A percentile compares a stretch with the other conserved stretches of the same genome.
phyloP scores from a whole-genome alignment of 2,329 filamentous ascomycete species.

The Colletotrichum camelliae region DNA sequence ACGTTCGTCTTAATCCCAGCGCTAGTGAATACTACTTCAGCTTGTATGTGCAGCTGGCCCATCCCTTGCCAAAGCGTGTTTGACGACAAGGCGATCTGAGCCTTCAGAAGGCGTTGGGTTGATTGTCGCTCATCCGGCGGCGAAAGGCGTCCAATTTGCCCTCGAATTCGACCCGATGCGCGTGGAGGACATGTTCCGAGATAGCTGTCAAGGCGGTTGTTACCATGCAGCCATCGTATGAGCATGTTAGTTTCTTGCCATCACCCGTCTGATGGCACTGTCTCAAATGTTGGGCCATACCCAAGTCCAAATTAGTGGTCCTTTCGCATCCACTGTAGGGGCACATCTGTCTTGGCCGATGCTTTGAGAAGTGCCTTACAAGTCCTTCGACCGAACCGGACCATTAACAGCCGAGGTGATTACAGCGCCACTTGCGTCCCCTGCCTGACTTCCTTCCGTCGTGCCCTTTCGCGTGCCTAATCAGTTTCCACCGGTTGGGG shows the following conservation, averaged over 20 bases:
- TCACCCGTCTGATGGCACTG: neutral
- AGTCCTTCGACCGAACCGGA: neutral
- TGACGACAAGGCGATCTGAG: neutral
- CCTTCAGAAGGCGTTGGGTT: neutral
- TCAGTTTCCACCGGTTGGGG: neutral
- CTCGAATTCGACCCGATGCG: neutral
- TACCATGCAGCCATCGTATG: neutral
- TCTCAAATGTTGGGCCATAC: neutral
- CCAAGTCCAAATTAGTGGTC: neutral
- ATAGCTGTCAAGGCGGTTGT: neutral
- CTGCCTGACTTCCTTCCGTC: neutral
- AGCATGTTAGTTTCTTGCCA: neutral
- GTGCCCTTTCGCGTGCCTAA: neutral
- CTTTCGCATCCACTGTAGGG: neutral
- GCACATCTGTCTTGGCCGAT: neutral
- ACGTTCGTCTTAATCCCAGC: neutral
- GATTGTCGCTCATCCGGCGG: neutral
- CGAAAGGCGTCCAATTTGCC: neutral
- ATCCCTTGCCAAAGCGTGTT: neutral
- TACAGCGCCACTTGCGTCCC: neutral
- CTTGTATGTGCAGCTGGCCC: neutral
- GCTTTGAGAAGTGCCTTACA: neutral
- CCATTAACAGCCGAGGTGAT: neutral
- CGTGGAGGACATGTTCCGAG: neutral
- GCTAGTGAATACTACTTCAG: neutral